These are phyloP conservation scores for Botryotinia globosa DNA, from an alignment of 2,329 filamentous ascomycete genomes.

Conservation along the genomic window DNA sequence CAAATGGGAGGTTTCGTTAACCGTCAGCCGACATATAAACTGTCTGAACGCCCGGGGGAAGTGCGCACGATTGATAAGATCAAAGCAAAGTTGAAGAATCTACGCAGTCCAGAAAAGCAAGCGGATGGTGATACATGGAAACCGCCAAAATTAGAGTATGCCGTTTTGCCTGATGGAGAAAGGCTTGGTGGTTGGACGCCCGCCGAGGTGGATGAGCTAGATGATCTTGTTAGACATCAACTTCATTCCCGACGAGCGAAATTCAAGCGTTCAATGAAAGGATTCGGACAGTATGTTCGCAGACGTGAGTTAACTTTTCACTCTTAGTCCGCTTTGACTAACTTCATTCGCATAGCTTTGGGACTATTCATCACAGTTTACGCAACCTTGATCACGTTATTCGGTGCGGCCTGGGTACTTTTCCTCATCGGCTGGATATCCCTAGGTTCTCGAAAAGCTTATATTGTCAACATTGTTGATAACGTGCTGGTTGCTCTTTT, in stretches of 20 bases:
- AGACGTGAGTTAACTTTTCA: slow-evolving; percentile 51
- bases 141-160: slow-evolving; percentile 48
- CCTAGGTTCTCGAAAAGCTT: slow-evolving; percentile 67
- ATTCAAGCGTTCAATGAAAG: slow-evolving; percentile 74
- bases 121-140: slow-evolving; percentile 26
- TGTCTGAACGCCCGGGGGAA: slow-evolving; percentile 26
- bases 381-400: slow-evolving; percentile 77
- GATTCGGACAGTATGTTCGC: slow-evolving; percentile 74
- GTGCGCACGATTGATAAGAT: slow-evolving; percentile 29
- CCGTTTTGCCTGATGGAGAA: slow-evolving; percentile 71
- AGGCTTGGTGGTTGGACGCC: slow-evolving; percentile 72
- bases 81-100: slow-evolving; percentile 27
- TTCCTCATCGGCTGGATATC: slow-evolving; percentile 91
- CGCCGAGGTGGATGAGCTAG: slow-evolving; percentile 70
- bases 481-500: slow-evolving; percentile 68
- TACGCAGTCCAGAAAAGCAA: slow-evolving; percentile 21
- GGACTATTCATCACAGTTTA: slow-evolving; percentile 82
- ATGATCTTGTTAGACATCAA: slow-evolving; percentile 86
- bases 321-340: not conserved
- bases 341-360: slow-evolving; percentile 48
- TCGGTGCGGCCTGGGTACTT: slow-evolving; percentile 82
- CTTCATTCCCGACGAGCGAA: slow-evolving; percentile 75
- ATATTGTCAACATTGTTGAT: slow-evolving; percentile 66
- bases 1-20: slow-evolving; percentile 72
- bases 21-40: slow-evolving; percentile 47